Evolutionary conservation across 352 stramenopile genomes (phyloP), one percentile per base, ranked within the genome.

Genomic region (Phytophthora europaea): DNA sequence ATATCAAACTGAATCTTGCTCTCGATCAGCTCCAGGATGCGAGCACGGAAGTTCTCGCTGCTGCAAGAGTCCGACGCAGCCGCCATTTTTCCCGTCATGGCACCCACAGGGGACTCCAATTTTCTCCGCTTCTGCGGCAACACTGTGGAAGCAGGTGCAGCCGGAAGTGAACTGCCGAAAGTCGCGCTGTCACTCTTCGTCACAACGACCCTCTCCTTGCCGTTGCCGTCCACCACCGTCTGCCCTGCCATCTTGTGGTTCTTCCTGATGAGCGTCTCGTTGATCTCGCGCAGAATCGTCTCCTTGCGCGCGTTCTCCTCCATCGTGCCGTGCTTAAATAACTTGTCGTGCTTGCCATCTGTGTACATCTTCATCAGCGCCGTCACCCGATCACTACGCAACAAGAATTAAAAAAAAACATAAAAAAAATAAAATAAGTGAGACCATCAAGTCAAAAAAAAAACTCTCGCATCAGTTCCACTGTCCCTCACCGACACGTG

Each of bases 1-100:
- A 92, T 93, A 65, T 96, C 89, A 65, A 96, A 93, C 58, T 91
- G 82, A 40, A 94, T 86, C 65, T 96, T 96, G 57, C 76, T 88
- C 68, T 96, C 85, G 50, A 96, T 90, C 8, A 96, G 75, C 56
- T 86, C 77, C 51, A 96, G 68, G 34, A 96, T 75, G 8, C 85
- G 80, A 22, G 79, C 70, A 28, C 87, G 85, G 58, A 94, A 94
- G 50, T 61, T 75, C 1, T 90, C 80, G 38, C 78, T 82, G 50
- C 81, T 79, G 12, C 36, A 71, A 62, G 36, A 18, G 36, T 70
- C 61, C 6, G 73, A 62, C 6, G 40, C 50, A 3, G 72, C 54
- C 33, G 45, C 23, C 4, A 31, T 18, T 55, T 69, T 67, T 1
- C 3, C 60, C 51, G 26, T 38, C 34, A 59, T 45, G 15, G 15